Conservation (phyloP, 2,329 filamentous ascomycete genomes). For the Corinectria fuckeliana region DNA sequence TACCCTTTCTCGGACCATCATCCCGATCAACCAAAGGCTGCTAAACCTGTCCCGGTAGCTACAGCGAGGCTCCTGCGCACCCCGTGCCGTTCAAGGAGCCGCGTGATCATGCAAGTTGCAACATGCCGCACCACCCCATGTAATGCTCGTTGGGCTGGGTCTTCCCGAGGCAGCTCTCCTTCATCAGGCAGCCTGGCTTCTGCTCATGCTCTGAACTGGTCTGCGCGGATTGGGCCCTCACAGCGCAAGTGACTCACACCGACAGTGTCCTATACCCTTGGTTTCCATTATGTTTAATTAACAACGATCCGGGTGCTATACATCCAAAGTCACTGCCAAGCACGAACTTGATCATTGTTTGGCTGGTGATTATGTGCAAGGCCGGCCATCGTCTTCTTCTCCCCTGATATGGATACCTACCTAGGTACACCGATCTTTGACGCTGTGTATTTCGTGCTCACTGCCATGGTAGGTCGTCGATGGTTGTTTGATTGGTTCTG, state of each 20-base stretch:
- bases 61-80: constrained; percentile 2
- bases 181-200: background rate
- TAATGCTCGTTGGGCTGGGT: background rate
- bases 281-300: background rate
- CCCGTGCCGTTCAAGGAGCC: background rate
- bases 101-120: constrained; percentile 11
- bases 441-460: background rate
- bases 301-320: background rate
- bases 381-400: background rate
- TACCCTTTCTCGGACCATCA: background rate
- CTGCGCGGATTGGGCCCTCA: constrained; percentile 8
- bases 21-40: background rate
- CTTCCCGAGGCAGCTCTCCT: background rate
- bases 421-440: background rate
- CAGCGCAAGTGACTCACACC: background rate
- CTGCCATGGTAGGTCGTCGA: background rate
- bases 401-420: background rate
- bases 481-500: background rate
- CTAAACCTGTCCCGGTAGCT: background rate
- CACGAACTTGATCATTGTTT: background rate
- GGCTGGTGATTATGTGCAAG: background rate
- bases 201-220: background rate
- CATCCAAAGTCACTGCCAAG: background rate
- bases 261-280: background rate
- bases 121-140: constrained; percentile 8